Evolutionary conservation across 306 rosid genomes (phyloP), one percentile per base, ranked within the genome.

Genomic region (Cajanus cajan): DNA sequence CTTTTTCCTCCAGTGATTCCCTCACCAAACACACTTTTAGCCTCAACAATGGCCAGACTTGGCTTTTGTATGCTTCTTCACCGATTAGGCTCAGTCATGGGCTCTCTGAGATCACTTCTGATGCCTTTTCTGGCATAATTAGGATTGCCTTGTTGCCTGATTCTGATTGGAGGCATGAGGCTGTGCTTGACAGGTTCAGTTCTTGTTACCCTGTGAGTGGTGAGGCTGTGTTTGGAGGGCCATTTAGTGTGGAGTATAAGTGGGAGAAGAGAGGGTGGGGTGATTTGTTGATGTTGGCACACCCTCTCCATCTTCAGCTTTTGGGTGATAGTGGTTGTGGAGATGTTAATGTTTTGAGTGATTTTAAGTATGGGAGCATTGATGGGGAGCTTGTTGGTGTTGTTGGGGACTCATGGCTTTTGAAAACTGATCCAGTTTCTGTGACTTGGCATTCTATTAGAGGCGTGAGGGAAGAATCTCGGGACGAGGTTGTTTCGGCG

Each of bases 341-440:
- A 5, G 9, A 82, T 63, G 82, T 76, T 12, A 65, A 61, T 36
- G 78, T 94, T 83, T 54, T 94, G 44, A 80, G 82, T 80, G 88
- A 83, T 74, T 94, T 92, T 15, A 92, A 85, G 89, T 90, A 83
- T 57, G 84, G 59, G 54, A 87, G 98, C 31, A 87, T 95, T 33
- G 98, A 94, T 73, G 98, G 97, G 6, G 97, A 90, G 0, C 97
- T 94, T 16, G 97, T 92, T 62, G 98, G 98, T 11, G 85, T 94
- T 58, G 86, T 94, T 40, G 98, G 97, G 10, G 88, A 86, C 77
- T 90, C 97, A 8, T 94, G 97, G 98, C 33, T 59, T 7, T 74
- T 94, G 83, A 87, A 85, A 79, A 76, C 87, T 1, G 85, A 90
- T 40, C 92, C 96, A 50, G 86, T 92, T 84, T 83, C 93, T 24